Percentiles rank a stretch among this genome's conserved stretches.
phyloP scores from a whole-genome alignment of 331 rosid genomes.

The Acacia concinna region DNA sequence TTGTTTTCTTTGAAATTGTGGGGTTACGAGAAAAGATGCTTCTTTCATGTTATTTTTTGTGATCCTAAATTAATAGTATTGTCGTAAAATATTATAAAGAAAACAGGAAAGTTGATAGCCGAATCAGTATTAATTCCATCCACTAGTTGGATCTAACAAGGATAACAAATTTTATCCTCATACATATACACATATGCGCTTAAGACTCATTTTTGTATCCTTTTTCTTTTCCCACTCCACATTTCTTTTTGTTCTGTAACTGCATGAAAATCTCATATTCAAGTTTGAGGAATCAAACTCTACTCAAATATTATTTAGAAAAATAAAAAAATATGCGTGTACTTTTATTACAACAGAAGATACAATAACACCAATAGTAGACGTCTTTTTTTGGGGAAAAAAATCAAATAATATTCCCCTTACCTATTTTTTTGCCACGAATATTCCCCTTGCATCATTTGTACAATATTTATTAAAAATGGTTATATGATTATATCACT shows the following conservation, averaged over 20 bases:
- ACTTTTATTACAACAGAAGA: not conserved
- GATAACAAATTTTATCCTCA: not conserved
- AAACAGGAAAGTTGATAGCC: not conserved
- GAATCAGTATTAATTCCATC: not conserved
- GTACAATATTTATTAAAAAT: too few species aligned
- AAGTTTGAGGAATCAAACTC: not conserved
- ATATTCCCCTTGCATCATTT: too few species aligned
- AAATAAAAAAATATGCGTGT: too few species aligned
- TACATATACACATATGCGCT: not conserved
- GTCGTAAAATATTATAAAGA: not conserved
- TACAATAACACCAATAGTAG: not conserved
- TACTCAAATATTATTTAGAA: not conserved
- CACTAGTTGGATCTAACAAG: not conserved
- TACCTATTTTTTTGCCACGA: too few species aligned
- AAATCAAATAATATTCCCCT: not conserved
- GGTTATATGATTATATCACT: too few species aligned
- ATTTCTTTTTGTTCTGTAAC: not conserved
- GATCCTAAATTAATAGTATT: not conserved
- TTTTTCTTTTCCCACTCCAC: not conserved
- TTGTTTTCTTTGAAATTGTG: not conserved
- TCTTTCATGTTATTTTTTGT: not conserved
- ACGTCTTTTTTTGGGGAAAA: too few species aligned
- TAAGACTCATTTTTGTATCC: not conserved
- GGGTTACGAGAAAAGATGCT: not conserved
- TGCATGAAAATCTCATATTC: not conserved